Evolutionary conservation across 305 asterid genomes (phyloP), one percentile per base, ranked within the genome.

Genomic region (Andrographis paniculata): DNA sequence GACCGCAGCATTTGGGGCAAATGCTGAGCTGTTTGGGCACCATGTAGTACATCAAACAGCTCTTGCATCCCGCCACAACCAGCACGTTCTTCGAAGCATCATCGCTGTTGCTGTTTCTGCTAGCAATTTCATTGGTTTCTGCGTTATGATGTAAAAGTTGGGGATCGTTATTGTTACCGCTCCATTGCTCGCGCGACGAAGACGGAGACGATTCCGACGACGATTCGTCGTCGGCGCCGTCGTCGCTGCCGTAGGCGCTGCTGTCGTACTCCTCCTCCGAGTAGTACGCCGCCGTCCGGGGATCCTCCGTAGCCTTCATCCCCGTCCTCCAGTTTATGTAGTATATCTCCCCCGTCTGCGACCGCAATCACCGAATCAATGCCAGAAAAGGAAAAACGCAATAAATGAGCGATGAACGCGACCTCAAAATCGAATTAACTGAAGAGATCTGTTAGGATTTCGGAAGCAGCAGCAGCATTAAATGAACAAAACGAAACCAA

Each of bases 1-100:
- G 72, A 52, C 81, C 87, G 28, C 66, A 74, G 52, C 96, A 87
- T 65, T 79, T 91, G 54, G 96, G 96, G 74, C 99, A 91, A 47
- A 75, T 70, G 31, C 60, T 64, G 8, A 53, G 77, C 56, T 65
- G 79, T 57, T 79, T 87, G 10, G 95, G 95, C 67, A 91, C 93
- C 99, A 91, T 91, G 76, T 78, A 81, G 63, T 91, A 91, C 96
- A 87, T 83, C 42, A 86, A 58, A 55, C 99, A 91, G 42, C 73
- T 64, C 68, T 87, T 80, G 95, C 99, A 91, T 17, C 99, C 96
- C 14, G 80, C 95, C 39, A 81, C 85, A 17, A 77, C 85, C 0
- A 77, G 68, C 47, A 77, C 78, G 8, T 56, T 66, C n/a, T 1
- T 45, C 20, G 38, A 13, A 33, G 8, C 38, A 9, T 33, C 38